A percentile compares a stretch with the other conserved stretches of the same genome.
Evolutionary conservation across 495 filamentous ascomycete genomes (phyloP).

Genomic region (Aspergillus hancockii): DNA sequence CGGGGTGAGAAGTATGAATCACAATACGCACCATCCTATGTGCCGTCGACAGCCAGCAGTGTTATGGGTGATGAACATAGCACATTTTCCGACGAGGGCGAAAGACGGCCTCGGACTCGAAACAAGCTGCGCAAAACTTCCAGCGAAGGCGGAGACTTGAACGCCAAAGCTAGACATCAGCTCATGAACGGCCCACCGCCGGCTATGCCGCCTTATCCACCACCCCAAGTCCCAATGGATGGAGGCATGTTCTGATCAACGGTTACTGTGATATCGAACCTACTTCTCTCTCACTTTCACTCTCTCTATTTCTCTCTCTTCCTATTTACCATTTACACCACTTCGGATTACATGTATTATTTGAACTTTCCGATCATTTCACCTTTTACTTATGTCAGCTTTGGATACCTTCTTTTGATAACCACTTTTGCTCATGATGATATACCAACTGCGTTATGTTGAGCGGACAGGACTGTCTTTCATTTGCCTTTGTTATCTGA

Average conservation of each 20-base stretch:
- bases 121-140: constrained; percentile 56
- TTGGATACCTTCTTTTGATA: constrained; percentile 34
- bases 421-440: constrained; percentile 25
- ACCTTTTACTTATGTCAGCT: constrained; percentile 11
- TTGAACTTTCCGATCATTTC: constrained; percentile 6
- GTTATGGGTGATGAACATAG: constrained; percentile 44
- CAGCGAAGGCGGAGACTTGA: constrained; percentile 48
- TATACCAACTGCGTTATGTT: constrained; percentile 30
- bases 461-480: constrained; percentile 20
- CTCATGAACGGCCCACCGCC: constrained; percentile 33
- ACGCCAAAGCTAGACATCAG: constrained; percentile 44
- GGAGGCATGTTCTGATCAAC: constrained; percentile 47
- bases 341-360: constrained; percentile 25
- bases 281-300: constrained; percentile 4
- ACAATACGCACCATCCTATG: constrained; percentile 16
- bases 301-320: constrained; percentile 6
- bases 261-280: constrained; percentile 5
- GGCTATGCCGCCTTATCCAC: constrained; percentile 38
- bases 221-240: constrained; percentile 39
- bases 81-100: constrained; percentile 51
- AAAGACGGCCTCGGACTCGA: constrained; percentile 46
- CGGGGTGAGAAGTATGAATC: constrained; percentile 41
- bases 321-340: constrained; percentile 5
- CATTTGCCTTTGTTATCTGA: constrained; percentile 12
- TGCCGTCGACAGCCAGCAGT: constrained; percentile 26